Evolutionary conservation across 2,329 filamentous ascomycete genomes (phyloP).

Genomic region (Elsinoe necatrix): DNA sequence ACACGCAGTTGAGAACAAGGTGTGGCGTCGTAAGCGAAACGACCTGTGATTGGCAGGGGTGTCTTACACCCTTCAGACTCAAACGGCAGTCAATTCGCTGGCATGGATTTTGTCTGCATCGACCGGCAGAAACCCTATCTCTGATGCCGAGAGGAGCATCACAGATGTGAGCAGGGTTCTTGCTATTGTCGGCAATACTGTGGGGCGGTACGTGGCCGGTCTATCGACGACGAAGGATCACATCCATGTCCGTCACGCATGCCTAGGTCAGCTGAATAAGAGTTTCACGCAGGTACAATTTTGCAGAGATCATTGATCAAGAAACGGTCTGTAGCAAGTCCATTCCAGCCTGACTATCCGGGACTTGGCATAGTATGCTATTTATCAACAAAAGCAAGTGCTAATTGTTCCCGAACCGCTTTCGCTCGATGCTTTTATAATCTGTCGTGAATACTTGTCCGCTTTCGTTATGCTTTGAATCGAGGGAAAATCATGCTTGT

Average conservation of each 20-base stretch:
- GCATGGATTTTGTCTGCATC: background rate
- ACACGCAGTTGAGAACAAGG: slow-evolving; percentile 1
- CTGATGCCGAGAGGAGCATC: background rate
- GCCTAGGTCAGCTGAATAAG: background rate
- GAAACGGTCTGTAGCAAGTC: background rate
- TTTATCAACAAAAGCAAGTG: background rate
- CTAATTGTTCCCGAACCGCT: background rate
- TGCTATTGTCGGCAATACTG: background rate
- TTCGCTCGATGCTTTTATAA: slow-evolving; percentile 1
- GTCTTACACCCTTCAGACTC: background rate
- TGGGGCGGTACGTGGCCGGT: background rate
- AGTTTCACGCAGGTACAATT: background rate
- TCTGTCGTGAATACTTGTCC: slow-evolving; percentile 1
- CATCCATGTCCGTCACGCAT: background rate
- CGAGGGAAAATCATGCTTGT: slow-evolving; percentile 8
- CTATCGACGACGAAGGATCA: background rate
- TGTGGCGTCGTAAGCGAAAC: slow-evolving; percentile 9
- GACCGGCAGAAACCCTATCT: background rate
- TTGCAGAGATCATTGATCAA: background rate
- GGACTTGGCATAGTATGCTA: background rate
- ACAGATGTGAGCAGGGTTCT: background rate
- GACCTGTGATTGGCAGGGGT: background rate
- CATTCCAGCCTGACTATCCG: background rate
- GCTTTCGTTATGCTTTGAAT: background rate
- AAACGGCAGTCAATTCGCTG: background rate